Evolutionary conservation across 345 rosid genomes (phyloP).

Genomic region (Eucalyptus melliodora): DNA sequence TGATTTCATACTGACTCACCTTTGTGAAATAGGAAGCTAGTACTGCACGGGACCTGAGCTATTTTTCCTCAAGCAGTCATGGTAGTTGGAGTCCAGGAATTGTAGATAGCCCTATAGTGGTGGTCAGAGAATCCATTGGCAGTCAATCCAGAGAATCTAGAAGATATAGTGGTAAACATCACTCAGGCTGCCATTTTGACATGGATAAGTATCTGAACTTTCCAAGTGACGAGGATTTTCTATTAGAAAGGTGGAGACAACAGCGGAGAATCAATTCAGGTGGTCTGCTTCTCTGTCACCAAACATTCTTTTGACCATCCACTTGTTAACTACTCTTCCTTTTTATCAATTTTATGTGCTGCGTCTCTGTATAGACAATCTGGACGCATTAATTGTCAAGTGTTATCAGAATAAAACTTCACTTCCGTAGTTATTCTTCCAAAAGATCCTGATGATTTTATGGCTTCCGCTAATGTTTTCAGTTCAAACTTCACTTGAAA

Average conservation of each 20-base stretch:
- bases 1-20: not conserved
- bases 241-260: slow-evolving; percentile 59
- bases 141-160: slow-evolving; percentile 7
- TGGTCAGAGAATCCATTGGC: slow-evolving; percentile 2
- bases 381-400: not conserved
- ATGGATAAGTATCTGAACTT: slow-evolving; percentile 47
- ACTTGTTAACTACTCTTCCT: not conserved
- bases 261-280: slow-evolving; percentile 61
- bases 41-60: slow-evolving; percentile 19
- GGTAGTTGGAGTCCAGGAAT: slow-evolving; percentile 76
- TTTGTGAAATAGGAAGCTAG: slow-evolving; percentile 24
- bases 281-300: slow-evolving; percentile 47
- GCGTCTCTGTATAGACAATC: not conserved
- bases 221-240: slow-evolving; percentile 34
- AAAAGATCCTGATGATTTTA: not conserved
- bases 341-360: not conserved
- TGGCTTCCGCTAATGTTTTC: not conserved
- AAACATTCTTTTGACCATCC: slow-evolving; percentile 10
- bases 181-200: slow-evolving; percentile 17
- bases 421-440: not conserved
- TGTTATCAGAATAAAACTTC: not conserved
- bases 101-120: slow-evolving; percentile 5
- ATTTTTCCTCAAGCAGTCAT: slow-evolving; percentile 46
- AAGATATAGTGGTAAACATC: not conserved
- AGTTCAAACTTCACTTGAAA: not conserved